Conservation (phyloP, 306 rosid species). For the Hylodesmum podocarpum region DNA sequence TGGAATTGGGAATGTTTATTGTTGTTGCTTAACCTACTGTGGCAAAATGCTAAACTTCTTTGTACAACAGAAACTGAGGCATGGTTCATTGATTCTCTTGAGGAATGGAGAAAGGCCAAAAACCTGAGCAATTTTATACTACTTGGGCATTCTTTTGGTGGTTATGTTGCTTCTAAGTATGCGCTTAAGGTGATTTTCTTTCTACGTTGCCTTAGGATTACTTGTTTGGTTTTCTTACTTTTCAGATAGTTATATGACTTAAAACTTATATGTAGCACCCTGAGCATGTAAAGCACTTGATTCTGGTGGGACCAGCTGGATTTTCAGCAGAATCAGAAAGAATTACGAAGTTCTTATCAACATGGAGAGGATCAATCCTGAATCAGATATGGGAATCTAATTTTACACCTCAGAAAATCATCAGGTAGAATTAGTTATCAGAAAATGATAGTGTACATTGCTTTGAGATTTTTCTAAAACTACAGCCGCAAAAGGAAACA, state of each 20-base stretch:
- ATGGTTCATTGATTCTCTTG: conserved; percentile 95
- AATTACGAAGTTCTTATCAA: conserved; percentile 62
- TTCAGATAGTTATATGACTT: conserved; percentile 5
- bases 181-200: conserved; percentile 75
- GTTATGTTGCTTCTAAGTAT: conserved; percentile 91
- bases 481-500: not conserved
- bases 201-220: conserved; percentile 7
- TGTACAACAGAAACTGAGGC: conserved; percentile 83
- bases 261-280: conserved; percentile 67
- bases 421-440: conserved; percentile 64
- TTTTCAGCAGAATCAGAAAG: conserved; percentile 67
- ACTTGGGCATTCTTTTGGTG: conserved; percentile 98
- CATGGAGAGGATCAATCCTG: conserved; percentile 89
- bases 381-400: conserved; percentile 95
- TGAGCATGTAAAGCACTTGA: conserved; percentile 83
- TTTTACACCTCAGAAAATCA: conserved; percentile 78
- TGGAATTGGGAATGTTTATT: not conserved
- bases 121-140: conserved; percentile 79
- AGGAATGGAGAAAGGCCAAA: conserved; percentile 98
- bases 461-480: conserved; percentile 7
- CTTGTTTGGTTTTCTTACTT: conserved; percentile 10
- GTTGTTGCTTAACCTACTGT: conserved; percentile 9
- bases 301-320: conserved; percentile 93
- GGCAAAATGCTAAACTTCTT: conserved; percentile 32
- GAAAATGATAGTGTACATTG: not conserved